phyloP scores from a whole-genome alignment of 2,329 filamentous ascomycete genomes.

The Fusarium redolens region DNA sequence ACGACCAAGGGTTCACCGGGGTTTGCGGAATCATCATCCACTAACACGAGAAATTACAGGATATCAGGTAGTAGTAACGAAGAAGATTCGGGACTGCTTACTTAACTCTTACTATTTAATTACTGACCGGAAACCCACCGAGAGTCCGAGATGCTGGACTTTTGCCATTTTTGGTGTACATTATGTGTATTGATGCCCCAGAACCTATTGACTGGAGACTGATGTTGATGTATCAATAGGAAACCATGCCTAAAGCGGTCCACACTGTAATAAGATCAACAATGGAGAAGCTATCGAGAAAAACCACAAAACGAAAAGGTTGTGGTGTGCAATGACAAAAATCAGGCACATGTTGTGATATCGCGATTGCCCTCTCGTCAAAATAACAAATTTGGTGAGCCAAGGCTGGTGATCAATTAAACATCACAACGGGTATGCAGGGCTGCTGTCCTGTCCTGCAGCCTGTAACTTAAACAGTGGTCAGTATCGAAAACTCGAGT shows the following conservation, averaged over 20 bases:
- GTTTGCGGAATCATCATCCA: constrained; percentile 5
- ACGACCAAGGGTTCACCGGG: constrained; percentile 2
- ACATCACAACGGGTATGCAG: constrained; percentile 33
- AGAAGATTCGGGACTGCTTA: constrained; percentile 23
- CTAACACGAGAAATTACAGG: constrained; percentile 6
- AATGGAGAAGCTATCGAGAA: background rate
- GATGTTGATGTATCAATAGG: background rate
- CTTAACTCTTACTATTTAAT: constrained; percentile 12
- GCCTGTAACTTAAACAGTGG: background rate
- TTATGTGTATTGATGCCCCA: background rate
- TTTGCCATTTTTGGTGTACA: background rate
- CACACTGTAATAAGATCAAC: constrained; percentile 6
- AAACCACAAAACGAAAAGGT: background rate
- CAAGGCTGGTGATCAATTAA: constrained; percentile 25
- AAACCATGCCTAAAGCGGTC: constrained; percentile 4
- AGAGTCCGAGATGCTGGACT: background rate
- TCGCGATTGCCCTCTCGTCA: constrained; percentile 2
- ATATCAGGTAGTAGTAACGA: constrained; percentile 15
- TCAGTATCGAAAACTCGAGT: constrained; percentile 18
- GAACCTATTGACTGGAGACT: background rate
- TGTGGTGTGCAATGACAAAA: constrained; percentile 24
- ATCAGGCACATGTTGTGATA: constrained; percentile 19
- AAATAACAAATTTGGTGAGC: background rate
- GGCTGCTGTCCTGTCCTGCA: constrained; percentile 11
- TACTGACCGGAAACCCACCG: background rate